phyloP scores from a whole-genome alignment of 2,329 filamentous ascomycete species.

The Elsinoe fawcettii region DNA sequence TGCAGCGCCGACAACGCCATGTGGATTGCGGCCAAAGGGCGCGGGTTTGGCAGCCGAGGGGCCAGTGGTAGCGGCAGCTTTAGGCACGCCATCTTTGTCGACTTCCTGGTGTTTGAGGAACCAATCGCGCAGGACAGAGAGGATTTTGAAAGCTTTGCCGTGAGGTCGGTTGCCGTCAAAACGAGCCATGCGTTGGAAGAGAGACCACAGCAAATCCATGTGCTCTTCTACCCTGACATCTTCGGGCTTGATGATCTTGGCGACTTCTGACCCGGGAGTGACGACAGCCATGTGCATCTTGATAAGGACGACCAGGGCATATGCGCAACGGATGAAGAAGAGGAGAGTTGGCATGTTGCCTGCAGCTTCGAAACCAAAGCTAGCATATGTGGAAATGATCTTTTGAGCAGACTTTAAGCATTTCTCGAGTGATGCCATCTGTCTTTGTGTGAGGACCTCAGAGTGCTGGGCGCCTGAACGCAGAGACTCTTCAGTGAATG shows the following conservation, averaged over 20 bases:
- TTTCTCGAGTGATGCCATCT: constrained; percentile 41
- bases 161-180: constrained; percentile 37
- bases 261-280: constrained; percentile 41
- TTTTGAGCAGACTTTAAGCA: constrained; percentile 41
- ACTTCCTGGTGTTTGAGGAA: constrained; percentile 33
- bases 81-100: constrained; percentile 13
- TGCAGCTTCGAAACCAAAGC: constrained; percentile 39
- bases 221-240: constrained; percentile 24
- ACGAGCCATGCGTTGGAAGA: constrained; percentile 34
- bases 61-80: background rate
- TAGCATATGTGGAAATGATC: constrained; percentile 43
- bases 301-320: constrained; percentile 51
- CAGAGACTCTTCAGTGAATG: constrained; percentile 36
- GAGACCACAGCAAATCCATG: constrained; percentile 20
- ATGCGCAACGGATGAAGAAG: constrained; percentile 46
- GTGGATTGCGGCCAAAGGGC: constrained; percentile 12
- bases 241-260: constrained; percentile 29
- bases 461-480: constrained; percentile 33
- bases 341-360: constrained; percentile 39
- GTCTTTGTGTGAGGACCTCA: constrained; percentile 38
- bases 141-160: constrained; percentile 42
- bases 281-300: constrained; percentile 52
- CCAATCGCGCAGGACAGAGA: constrained; percentile 38
- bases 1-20: background rate
- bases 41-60: background rate